Base-by-base conservation (phyloP, 257 asterid species). In the Agastache rugosa region DNA sequence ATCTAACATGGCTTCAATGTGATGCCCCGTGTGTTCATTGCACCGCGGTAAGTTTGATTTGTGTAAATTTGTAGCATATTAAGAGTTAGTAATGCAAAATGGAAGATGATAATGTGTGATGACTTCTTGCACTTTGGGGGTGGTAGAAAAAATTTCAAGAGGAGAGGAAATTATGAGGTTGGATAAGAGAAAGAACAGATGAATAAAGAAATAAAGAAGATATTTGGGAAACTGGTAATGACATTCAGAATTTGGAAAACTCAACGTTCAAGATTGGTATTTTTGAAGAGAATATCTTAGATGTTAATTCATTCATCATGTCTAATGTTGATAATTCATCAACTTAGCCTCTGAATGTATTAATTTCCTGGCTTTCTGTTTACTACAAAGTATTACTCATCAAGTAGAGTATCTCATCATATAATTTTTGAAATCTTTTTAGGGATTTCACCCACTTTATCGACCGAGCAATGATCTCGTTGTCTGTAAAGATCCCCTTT, bases 1-100 rank as follows among this genome's bases (percentile, higher is more conserved):
- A 95, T 75, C 99, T 95, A 77, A 95, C 97, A 8, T 95, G 99
- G 99, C 89, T 95, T 78, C 99, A 95, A 81, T 95, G 99, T 63
- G 96, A 95, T 64, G 99, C 99, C 51, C 99, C 98, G 0, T 95
- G 99, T 78, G 93, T 92, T 66, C 97, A 79, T 74, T 92, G 99
- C 85, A 95, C 97, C 25, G 61, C 84, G 87, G 97, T 91, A 80
- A 69, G 35, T n/a, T 19, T 27, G n/a, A 37, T 70, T 34, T 0
- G 12, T 37, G 11, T 15, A 1, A 54, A 20, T 65, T 65, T 54
- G 55, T 48, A 39, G 61, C 48, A 7, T 66, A n/a, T 61, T 3
- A 53, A 16, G 47, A 9, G 15, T 63, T 37, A 35, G 51, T 7
- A 19, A 51, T 50, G 59, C 65, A 9, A 34, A 12, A 63, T 74